These are phyloP conservation scores for Botrytis fragariae DNA, from an alignment of 2,329 filamentous ascomycete species.

Conservation along the genomic window DNA sequence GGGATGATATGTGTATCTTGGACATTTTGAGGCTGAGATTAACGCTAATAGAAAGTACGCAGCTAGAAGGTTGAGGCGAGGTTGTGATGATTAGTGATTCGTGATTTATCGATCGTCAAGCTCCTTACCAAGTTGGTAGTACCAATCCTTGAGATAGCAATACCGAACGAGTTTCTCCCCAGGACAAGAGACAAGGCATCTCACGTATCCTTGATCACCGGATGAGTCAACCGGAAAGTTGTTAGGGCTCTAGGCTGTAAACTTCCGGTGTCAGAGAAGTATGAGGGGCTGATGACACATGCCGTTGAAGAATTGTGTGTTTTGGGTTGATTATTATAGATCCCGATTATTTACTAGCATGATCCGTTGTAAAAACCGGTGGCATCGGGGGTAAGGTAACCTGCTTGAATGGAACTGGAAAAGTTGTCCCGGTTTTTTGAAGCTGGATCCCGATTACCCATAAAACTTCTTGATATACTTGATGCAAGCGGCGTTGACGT, in stretches of 20 bases:
- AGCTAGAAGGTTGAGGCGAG: neutral
- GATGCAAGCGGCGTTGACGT: neutral
- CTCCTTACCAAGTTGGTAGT: neutral
- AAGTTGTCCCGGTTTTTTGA: neutral
- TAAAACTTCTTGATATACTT: too few relatives aligned
- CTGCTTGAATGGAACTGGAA: neutral
- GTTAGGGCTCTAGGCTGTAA: neutral
- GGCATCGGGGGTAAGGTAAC: neutral
- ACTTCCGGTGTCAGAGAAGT: neutral
- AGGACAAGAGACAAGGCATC: neutral
- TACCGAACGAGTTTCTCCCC: neutral
- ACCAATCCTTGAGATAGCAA: neutral
- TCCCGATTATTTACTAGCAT: neutral
- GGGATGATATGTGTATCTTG: neutral
- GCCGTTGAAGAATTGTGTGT: neutral
- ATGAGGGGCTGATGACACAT: neutral
- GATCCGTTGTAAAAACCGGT: neutral
- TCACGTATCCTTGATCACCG: neutral
- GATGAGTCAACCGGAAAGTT: neutral
- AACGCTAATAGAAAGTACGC: neutral
- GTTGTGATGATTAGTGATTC: neutral
- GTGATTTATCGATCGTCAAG: neutral
- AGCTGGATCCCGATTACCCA: neutral
- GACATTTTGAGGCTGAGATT: too few relatives aligned
- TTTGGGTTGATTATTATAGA: neutral